Percentiles rank a stretch among this genome's conserved stretches.
These are phyloP conservation scores for Selaginella tamariscina DNA, from an alignment of 75 land plant genomes.

Conservation along the genomic window DNA sequence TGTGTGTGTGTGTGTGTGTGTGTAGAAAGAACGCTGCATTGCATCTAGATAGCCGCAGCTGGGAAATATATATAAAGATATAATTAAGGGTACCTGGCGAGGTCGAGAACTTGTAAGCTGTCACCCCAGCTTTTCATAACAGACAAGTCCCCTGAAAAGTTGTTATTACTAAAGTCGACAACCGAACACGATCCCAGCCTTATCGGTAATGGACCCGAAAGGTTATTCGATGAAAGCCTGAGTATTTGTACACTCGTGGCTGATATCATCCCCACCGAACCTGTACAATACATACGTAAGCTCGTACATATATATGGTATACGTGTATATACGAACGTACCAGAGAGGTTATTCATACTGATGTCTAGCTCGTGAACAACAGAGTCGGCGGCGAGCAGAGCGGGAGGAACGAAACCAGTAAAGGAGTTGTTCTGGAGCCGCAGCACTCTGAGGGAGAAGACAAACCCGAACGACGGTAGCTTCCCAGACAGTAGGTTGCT, in stretches of 20 bases:
- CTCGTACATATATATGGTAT: too few relatives aligned
- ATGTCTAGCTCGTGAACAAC: conserved; percentile 72
- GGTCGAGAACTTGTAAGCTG: conserved; percentile 52
- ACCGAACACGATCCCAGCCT: conserved; percentile 53
- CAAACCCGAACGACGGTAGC: conserved; percentile 6
- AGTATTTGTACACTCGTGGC: conserved; percentile 54
- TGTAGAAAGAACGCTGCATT: too few relatives aligned
- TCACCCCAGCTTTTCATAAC: conserved; percentile 56
- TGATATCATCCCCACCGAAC: conserved; percentile 31
- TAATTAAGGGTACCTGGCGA: conserved; percentile 66
- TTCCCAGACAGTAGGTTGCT: conserved; percentile 6
- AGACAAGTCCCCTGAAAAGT: conserved; percentile 53
- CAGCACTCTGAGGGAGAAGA: conserved; percentile 28
- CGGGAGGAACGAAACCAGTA: conserved; percentile 58
- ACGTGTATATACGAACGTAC: conserved; percentile 40
- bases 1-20: too few relatives aligned
- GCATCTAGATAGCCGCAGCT: too few relatives aligned
- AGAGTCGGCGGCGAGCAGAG: conserved; percentile 41
- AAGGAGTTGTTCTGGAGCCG: conserved; percentile 76
- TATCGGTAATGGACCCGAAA: conserved; percentile 67
- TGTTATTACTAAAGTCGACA: conserved; percentile 71
- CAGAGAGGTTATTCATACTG: conserved; percentile 75
- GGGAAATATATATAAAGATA: too few relatives aligned
- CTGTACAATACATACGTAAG: conserved; percentile 37
- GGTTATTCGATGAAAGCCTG: conserved; percentile 62